Base-by-base conservation (phyloP, 331 rosid species). In the Arachis monticola region DNA sequence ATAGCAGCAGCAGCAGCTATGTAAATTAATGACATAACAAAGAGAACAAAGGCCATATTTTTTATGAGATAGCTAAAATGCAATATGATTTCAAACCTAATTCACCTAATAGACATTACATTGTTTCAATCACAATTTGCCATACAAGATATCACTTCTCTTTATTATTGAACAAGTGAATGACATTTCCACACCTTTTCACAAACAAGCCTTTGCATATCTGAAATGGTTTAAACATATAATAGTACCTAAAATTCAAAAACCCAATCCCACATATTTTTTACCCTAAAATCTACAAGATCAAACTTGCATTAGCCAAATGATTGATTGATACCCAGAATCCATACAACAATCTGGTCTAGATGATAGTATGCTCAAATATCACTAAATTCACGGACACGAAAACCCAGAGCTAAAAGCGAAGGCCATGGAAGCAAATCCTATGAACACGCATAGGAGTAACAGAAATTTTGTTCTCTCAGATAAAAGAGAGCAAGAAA, bases 191-290 rank as follows among this genome's bases (percentile, higher is more conserved):
- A 17, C 32, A 2, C 27, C n/a, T 40, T 40, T 42, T 79, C 48
- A 14, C 60, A 17, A 17, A 17, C 22, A 42, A 68, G 47, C 74
- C 70, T 50, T 0, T 40, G 32, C 83, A 60, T 66, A 67, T 51
- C 32, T 31, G 44, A 45, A 44, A 68, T 9, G 55, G 8, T 17
- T 60, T 11, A 40, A 27, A 60, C 8, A 56, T 47, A 45, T 17
- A 17, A 17, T 11, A 45, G 40, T 4, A 35, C 40, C 40, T 35
- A 35, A 32, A 32, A 32, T 2, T 38, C 27, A 13, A 65, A 60
- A 64, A 79, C 11, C 38, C 56, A 7, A 70, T 35, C 41, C 1
- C 0, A 48, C 31, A 31, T 12, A 63, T 5, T 17, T 10, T 55
- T 22, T 55, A 63, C 72, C 17, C 30, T 44, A 42, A 22, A 47